Conservation (phyloP, 106 monocot genomes). For the Acorus gramineus region DNA sequence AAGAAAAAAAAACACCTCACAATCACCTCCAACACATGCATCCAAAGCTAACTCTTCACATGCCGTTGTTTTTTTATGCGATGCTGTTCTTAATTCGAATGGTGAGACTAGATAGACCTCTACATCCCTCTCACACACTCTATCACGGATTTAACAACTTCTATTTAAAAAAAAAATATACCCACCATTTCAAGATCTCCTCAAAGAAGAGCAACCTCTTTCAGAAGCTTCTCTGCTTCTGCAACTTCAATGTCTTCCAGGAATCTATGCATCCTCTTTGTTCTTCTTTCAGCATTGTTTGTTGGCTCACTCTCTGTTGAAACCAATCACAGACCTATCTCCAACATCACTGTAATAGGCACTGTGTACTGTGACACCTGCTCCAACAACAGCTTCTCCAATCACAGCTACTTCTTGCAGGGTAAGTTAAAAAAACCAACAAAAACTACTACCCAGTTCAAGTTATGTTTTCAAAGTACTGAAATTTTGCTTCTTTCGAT, state of each 20-base stretch:
- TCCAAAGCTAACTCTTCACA: no score
- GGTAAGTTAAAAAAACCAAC: conserved; percentile 19
- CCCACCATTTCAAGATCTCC: no score
- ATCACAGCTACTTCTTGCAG: conserved; percentile 76
- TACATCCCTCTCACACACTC: no score
- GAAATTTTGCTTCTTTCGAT: not conserved
- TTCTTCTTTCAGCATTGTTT: conserved; percentile 8
- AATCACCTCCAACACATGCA: no score
- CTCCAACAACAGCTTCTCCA: conserved; percentile 81
- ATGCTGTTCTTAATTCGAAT: no score
- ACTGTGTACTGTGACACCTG: conserved; percentile 92
- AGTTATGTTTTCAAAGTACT: no score
- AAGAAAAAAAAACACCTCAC: no score
- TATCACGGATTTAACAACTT: no score
- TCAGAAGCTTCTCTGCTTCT: not conserved
- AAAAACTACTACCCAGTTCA: not conserved
- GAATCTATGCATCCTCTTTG: conserved; percentile 16
- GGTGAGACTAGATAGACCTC: no score
- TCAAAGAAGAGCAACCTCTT: not conserved
- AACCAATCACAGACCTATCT: conserved; percentile 4
- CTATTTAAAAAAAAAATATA: no score
- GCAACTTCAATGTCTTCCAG: conserved; percentile 5
- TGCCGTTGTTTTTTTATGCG: no score
- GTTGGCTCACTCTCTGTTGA: conserved; percentile 6
- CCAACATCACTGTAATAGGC: conserved; percentile 77